phyloP scores from a whole-genome alignment of 768 basidiomycete species.

The Agrocybe pediades region DNA sequence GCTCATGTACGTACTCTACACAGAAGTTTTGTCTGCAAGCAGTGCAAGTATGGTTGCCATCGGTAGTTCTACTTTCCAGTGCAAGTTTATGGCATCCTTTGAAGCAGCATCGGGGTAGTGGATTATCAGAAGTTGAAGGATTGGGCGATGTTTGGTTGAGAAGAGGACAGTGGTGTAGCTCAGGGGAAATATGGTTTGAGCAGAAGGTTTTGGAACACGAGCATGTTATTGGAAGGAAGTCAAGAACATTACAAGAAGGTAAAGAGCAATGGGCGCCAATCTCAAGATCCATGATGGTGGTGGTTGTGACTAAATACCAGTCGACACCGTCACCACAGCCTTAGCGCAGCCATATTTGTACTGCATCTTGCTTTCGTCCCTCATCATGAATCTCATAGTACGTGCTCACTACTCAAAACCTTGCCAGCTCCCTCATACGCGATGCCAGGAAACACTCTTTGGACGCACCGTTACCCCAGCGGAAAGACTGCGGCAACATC shows the following conservation, averaged over 20 bases:
- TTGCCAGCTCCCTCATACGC: background rate
- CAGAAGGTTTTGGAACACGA: constrained; percentile 63
- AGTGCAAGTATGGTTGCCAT: constrained; percentile 42
- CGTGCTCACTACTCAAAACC: constrained; percentile 23
- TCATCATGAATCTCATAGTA: constrained; percentile 80
- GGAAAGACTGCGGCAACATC: constrained; percentile 95
- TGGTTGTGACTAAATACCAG: constrained; percentile 7
- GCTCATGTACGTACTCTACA: constrained; percentile 44
- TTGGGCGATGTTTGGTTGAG: constrained; percentile 4
- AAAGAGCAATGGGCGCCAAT: constrained; percentile 71
- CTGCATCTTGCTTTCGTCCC: constrained; percentile 15
- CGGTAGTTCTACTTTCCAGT: constrained; percentile 40
- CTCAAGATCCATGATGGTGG: constrained; percentile 37
- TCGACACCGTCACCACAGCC: background rate
- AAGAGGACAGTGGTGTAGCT: constrained; percentile 57
- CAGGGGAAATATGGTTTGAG: constrained; percentile 58
- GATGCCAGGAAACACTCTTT: constrained; percentile 85
- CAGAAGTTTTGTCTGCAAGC: constrained; percentile 64
- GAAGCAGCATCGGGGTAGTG: constrained; percentile 51
- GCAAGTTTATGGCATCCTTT: constrained; percentile 55
- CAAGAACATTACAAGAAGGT: constrained; percentile 57
- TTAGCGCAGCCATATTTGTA: constrained; percentile 3
- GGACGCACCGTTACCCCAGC: constrained; percentile 94
- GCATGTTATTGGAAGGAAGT: constrained; percentile 81
- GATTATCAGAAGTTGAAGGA: constrained; percentile 18